A percentile compares a stretch with the other conserved stretches of the same genome.
Evolutionary conservation across 2,329 filamentous ascomycete genomes (phyloP).

Genomic region (Graphilbum ipis-grandicollis): DNA sequence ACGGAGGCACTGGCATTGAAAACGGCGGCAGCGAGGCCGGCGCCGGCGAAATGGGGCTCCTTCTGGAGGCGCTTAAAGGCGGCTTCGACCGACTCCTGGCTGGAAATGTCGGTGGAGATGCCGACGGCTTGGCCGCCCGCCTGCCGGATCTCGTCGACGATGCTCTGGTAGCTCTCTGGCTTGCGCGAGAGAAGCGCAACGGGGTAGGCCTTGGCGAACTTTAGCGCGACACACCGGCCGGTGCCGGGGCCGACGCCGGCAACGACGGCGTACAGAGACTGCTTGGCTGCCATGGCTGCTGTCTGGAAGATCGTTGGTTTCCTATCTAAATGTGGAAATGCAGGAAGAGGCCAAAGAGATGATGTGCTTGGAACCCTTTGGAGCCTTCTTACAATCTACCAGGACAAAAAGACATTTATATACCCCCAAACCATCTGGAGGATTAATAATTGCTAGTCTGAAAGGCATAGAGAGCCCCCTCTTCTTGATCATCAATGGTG

Average conservation of each 20-base stretch:
- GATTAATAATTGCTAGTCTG: too few species aligned
- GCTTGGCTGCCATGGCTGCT: slow-evolving; percentile 15
- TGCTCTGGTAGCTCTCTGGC: slow-evolving; percentile 44
- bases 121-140: slow-evolving; percentile 54
- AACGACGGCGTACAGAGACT: slow-evolving; percentile 43
- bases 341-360: too few species aligned
- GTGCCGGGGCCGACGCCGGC: slow-evolving; percentile 60
- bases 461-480: too few species aligned
- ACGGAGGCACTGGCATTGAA: slow-evolving; percentile 48
- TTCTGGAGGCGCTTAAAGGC: slow-evolving; percentile 47
- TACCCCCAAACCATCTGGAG: too few species aligned
- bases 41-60: slow-evolving; percentile 29
- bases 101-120: slow-evolving; percentile 47
- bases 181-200: slow-evolving; percentile 60
- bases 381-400: too few species aligned
- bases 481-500: too few species aligned
- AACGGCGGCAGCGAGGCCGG: slow-evolving; percentile 44
- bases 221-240: slow-evolving; percentile 25
- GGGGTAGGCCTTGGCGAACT: slow-evolving; percentile 48
- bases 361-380: too few species aligned
- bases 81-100: slow-evolving; percentile 28
- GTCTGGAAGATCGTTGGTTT: too few species aligned
- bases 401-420: too few species aligned
- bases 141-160: slow-evolving; percentile 51
- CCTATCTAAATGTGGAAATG: too few species aligned